phyloP scores from a whole-genome alignment of 345 rosid genomes.

The Cardamine resedifolia region DNA sequence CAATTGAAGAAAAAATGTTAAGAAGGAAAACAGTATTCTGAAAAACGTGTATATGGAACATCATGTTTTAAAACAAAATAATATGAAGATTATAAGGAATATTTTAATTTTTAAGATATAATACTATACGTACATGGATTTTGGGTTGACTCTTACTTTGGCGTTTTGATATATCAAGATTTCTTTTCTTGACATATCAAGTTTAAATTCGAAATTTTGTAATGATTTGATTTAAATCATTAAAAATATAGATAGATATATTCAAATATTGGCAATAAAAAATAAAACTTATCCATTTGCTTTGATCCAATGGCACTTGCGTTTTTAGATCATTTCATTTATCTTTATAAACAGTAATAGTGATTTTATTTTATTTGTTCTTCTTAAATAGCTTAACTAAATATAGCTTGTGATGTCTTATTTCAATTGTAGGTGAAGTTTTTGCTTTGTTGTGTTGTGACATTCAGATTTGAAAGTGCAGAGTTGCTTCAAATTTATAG shows the following conservation, averaged over 20 bases:
- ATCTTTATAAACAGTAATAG: no score
- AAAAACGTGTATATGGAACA: not conserved
- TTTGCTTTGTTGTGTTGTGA: slow-evolving; percentile 11
- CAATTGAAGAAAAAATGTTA: not conserved
- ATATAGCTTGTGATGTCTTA: not conserved
- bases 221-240: not conserved
- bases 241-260: not conserved
- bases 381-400: not conserved
- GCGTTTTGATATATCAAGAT: not conserved
- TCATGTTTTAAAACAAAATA: not conserved
- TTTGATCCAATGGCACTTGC: no score
- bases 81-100: not conserved
- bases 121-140: slow-evolving; percentile 17
- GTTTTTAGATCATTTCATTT: no score
- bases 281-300: no score
- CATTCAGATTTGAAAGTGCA: not conserved
- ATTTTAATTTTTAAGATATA: not conserved
- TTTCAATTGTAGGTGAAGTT: slow-evolving; percentile 16
- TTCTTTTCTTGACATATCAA: not conserved
- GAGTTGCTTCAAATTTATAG: slow-evolving; percentile 39
- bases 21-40: not conserved
- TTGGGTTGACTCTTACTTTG: not conserved
- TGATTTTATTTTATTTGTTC: no score
- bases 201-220: not conserved
- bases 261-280: no score